These are phyloP conservation scores for Fusarium lateritium DNA, from an alignment of 2,329 filamentous ascomycete species.

Conservation along the genomic window DNA sequence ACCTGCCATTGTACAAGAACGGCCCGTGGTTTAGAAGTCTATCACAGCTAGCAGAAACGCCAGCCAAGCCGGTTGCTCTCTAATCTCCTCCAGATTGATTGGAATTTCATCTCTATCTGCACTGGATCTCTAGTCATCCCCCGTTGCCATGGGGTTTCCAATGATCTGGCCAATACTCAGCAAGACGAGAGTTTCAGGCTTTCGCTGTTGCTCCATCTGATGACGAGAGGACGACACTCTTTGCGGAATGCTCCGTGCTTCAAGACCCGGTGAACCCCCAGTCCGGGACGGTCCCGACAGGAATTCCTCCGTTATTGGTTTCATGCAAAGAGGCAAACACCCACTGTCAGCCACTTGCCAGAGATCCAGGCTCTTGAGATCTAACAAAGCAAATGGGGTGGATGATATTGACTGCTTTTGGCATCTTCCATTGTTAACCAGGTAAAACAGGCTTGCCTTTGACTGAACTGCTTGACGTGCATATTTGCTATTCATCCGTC, in stretches of 20 bases:
- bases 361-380: not conserved
- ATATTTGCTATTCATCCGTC: not conserved
- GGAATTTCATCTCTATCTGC: constrained; percentile 38
- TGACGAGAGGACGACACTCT: constrained; percentile 19
- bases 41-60: constrained; percentile 6
- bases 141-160: constrained; percentile 27
- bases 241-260: constrained; percentile 14
- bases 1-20: constrained; percentile 33
- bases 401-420: not conserved
- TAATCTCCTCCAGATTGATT: constrained; percentile 47
- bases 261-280: constrained; percentile 1
- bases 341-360: not conserved
- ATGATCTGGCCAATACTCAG: constrained; percentile 1
- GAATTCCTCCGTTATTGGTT: constrained; percentile 35
- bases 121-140: not conserved
- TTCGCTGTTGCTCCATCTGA: constrained; percentile 19
- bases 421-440: not conserved
- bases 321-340: constrained; percentile 18
- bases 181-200: constrained; percentile 35
- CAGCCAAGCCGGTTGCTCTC: constrained; percentile 20
- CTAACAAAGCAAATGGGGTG: not conserved
- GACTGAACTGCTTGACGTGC: not conserved
- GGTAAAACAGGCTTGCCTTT: not conserved
- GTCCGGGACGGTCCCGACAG: constrained; percentile 11
- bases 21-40: constrained; percentile 19